Percentiles rank a stretch among this genome's conserved stretches.
These are phyloP conservation scores for Biscogniauxia marginata DNA, from an alignment of 2,329 filamentous ascomycete genomes.

Conservation along the genomic window DNA sequence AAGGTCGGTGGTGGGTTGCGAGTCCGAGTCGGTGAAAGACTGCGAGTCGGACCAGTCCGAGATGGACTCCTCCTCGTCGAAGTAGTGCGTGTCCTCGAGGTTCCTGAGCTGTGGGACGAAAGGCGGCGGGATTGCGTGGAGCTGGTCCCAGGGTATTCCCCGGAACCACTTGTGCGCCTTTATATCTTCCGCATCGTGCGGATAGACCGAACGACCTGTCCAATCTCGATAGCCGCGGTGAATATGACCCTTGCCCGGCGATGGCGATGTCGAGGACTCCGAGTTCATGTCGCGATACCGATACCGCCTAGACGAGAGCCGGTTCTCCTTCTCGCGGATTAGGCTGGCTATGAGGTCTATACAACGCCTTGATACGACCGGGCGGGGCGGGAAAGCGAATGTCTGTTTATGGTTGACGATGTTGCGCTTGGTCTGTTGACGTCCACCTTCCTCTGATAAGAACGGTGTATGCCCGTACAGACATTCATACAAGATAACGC, in stretches of 20 bases:
- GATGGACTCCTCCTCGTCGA: constrained; percentile 77
- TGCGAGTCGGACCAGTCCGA: constrained; percentile 57
- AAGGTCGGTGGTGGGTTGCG: constrained; percentile 20
- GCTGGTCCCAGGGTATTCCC: constrained; percentile 71
- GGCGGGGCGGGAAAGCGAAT: constrained; percentile 68
- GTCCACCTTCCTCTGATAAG: constrained; percentile 67
- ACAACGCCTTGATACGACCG: constrained; percentile 66
- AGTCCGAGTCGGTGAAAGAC: constrained; percentile 30
- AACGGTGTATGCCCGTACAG: constrained; percentile 92
- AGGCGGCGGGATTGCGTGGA: constrained; percentile 71
- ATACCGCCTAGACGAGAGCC: constrained; percentile 77
- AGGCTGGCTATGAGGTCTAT: constrained; percentile 74
- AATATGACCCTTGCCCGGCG: constrained; percentile 29
- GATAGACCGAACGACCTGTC: constrained; percentile 65
- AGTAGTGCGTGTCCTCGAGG: constrained; percentile 80
- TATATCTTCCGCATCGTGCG: constrained; percentile 84
- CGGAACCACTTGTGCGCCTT: constrained; percentile 86
- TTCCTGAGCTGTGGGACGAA: constrained; percentile 73
- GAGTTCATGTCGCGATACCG: constrained; percentile 57
- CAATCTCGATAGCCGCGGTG: constrained; percentile 30
- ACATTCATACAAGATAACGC: constrained; percentile 92
- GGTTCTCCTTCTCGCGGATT: constrained; percentile 70
- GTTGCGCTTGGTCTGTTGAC: constrained; percentile 80
- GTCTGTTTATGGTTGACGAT: constrained; percentile 73
- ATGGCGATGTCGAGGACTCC: constrained; percentile 18